phyloP scores from a whole-genome alignment of 768 basidiomycete species.

The Mycena albidolilacea region DNA sequence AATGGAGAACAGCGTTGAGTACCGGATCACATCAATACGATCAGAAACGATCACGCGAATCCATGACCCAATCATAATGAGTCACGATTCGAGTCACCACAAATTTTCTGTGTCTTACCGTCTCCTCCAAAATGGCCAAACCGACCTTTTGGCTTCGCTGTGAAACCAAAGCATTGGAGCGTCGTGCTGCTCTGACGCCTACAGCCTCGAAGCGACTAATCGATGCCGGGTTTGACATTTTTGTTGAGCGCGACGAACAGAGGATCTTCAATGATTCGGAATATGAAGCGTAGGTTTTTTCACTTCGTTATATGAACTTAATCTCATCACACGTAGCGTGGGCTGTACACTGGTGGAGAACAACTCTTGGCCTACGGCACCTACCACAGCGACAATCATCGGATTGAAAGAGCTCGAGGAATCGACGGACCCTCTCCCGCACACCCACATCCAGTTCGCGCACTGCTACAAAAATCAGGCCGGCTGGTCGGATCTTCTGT shows the following conservation, averaged over 20 bases:
- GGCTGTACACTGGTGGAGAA: constrained; percentile 91
- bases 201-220: constrained; percentile 91
- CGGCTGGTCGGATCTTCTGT: constrained; percentile 90
- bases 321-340: constrained; percentile 65
- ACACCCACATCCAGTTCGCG: constrained; percentile 98
- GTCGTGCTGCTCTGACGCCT: constrained; percentile 93
- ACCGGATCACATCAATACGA: too few relatives aligned
- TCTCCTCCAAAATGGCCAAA: constrained; percentile 60
- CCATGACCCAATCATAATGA: too few relatives aligned
- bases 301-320: constrained; percentile 8
- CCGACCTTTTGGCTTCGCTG: constrained; percentile 91
- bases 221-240: constrained; percentile 90
- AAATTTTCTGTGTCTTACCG: too few relatives aligned
- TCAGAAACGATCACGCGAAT: too few relatives aligned
- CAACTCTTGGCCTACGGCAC: constrained; percentile 91
- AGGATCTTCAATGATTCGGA: constrained; percentile 95
- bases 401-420: constrained; percentile 96
- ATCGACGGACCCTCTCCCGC: constrained; percentile 86
- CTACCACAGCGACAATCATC: constrained; percentile 82
- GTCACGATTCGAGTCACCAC: too few relatives aligned
- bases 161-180: constrained; percentile 96
- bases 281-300: constrained; percentile 86
- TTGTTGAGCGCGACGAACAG: constrained; percentile 93
- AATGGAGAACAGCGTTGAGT: too few relatives aligned
- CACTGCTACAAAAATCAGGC: constrained; percentile 98